phyloP scores from a whole-genome alignment of 2,329 filamentous ascomycete species.

The Furcasterigmium sp. region DNA sequence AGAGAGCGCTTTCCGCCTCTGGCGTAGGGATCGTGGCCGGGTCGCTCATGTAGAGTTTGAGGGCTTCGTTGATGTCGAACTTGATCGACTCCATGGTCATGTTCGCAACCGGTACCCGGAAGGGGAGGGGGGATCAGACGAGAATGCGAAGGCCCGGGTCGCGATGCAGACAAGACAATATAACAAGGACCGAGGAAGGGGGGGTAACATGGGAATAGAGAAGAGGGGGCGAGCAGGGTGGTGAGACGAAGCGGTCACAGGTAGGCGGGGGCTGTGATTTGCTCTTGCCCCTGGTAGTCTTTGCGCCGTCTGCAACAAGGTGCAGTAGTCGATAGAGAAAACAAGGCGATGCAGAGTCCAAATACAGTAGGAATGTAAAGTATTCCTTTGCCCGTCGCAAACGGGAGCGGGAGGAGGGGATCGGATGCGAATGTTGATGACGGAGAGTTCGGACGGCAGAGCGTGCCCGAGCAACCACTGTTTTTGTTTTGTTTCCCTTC shows the following conservation, averaged over 20 bases:
- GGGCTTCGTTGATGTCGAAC: constrained; percentile 94
- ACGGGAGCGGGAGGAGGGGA: background rate
- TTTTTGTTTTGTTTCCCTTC: constrained; percentile 18
- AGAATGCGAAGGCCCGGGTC: constrained; percentile 1
- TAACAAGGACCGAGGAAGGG: background rate
- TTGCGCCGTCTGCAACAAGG: background rate
- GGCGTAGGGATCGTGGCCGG: constrained; percentile 76
- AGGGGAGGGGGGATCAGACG: constrained; percentile 8
- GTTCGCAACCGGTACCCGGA: constrained; percentile 13
- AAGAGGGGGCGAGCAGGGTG: background rate
- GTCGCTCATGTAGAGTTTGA: constrained; percentile 96
- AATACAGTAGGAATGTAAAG: too few relatives aligned
- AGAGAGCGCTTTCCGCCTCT: constrained; percentile 75
- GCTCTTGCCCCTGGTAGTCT: background rate
- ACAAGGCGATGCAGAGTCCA: too few relatives aligned
- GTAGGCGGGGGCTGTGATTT: background rate
- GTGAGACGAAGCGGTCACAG: constrained; percentile 2
- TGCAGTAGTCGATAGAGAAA: too few relatives aligned
- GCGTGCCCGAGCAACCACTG: constrained; percentile 17
- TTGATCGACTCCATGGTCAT: constrained; percentile 65
- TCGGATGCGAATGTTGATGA: constrained; percentile 3
- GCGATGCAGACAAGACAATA: background rate
- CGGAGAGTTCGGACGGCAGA: background rate
- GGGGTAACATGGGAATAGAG: constrained; percentile 2
- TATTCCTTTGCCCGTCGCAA: background rate